phyloP scores from a whole-genome alignment of 768 basidiomycete species.

The Pleurotus tuoliensis region DNA sequence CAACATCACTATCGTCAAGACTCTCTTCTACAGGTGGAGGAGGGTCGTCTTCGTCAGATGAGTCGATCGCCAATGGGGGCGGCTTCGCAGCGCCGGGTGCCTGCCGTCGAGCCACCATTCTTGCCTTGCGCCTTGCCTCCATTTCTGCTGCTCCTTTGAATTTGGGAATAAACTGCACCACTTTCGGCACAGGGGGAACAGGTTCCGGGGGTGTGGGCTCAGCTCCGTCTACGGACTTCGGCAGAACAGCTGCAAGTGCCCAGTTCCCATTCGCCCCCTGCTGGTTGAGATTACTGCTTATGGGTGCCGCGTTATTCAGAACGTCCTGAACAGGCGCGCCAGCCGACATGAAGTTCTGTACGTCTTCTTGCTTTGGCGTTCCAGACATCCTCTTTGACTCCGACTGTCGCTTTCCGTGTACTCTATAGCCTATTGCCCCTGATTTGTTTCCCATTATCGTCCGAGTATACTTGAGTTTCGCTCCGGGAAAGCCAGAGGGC shows the following conservation, averaged over 20 bases:
- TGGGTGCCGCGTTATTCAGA: conserved; percentile 24
- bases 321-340: conserved; percentile 31
- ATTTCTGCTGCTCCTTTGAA: conserved; percentile 86
- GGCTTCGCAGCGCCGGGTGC: conserved; percentile 27
- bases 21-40: conserved; percentile 50
- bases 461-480: conserved; percentile 72
- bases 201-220: background rate
- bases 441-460: conserved; percentile 81
- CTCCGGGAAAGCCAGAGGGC: conserved; percentile 46
- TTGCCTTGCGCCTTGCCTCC: conserved; percentile 64
- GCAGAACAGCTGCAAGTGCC: conserved; percentile 21
- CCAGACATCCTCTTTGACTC: conserved; percentile 47
- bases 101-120: conserved; percentile 63
- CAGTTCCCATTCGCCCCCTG: conserved; percentile 24
- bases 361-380: conserved; percentile 28
- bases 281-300: conserved; percentile 23
- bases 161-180: conserved; percentile 64
- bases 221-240: background rate
- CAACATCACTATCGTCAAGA: conserved; percentile 39
- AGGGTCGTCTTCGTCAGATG: conserved; percentile 45
- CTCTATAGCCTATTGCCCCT: conserved; percentile 75
- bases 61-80: conserved; percentile 24
- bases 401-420: conserved; percentile 58
- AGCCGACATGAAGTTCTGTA: conserved; percentile 31
- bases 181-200: conserved; percentile 39